Evolutionary conservation across 2,329 filamentous ascomycete genomes (phyloP).

Genomic region (Apiospora koreana): DNA sequence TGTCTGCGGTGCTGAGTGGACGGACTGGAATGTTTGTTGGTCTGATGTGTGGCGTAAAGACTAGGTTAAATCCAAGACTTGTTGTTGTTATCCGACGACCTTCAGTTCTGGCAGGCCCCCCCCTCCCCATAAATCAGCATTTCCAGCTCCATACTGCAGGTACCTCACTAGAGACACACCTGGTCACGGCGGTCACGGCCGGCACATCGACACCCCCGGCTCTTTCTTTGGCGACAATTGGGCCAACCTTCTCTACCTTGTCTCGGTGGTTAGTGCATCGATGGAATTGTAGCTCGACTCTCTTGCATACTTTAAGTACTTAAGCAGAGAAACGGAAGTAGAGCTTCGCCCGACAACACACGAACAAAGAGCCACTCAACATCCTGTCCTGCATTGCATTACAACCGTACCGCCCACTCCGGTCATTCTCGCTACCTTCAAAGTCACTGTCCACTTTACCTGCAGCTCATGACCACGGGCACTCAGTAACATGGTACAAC

Average conservation of each 20-base stretch:
- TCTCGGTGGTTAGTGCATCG: neutral
- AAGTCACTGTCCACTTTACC: neutral
- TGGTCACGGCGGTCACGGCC: neutral
- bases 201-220: neutral
- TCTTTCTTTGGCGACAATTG: slow-evolving; percentile 3
- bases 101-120: neutral
- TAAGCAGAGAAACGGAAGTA: neutral
- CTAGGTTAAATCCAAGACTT: neutral
- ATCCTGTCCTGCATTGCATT: neutral
- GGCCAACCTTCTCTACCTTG: neutral
- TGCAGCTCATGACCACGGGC: neutral
- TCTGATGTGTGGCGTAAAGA: neutral
- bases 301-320: neutral
- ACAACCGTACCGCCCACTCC: neutral
- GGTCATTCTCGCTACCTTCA: neutral
- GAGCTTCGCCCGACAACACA: neutral
- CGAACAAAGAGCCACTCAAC: slow-evolving; percentile 3
- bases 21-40: neutral
- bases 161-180: neutral
- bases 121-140: neutral
- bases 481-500: slow-evolving; percentile 1
- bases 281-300: slow-evolving; percentile 1
- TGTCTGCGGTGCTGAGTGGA: neutral
- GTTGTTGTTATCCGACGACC: neutral
- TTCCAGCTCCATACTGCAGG: neutral